Evolutionary conservation across 306 rosid genomes (phyloP).

Genomic region (Rosa rugosa): DNA sequence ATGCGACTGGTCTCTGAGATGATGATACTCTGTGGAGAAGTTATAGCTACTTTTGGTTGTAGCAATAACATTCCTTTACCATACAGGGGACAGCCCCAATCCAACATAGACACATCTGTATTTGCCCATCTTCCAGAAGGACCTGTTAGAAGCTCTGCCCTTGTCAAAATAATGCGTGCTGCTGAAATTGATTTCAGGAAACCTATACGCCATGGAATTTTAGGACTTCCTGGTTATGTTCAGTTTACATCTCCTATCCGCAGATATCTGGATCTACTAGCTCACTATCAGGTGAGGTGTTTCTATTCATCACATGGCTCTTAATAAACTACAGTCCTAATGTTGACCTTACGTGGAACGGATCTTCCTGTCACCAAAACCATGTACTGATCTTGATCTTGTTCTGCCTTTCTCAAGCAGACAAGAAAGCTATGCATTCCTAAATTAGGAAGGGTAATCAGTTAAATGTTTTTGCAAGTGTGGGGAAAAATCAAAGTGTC

Average conservation of each 20-base stretch:
- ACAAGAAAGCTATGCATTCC: conserved; percentile 1
- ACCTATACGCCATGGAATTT: conserved; percentile 82
- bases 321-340: conserved; percentile 10
- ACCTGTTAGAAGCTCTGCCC: conserved; percentile 88
- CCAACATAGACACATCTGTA: conserved; percentile 69
- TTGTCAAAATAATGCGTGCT: conserved; percentile 84
- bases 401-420: not conserved
- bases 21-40: conserved; percentile 98
- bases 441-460: not conserved
- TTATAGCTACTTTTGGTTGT: conserved; percentile 78
- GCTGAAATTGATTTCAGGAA: conserved; percentile 98
- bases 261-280: conserved; percentile 92
- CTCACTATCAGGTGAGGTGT: conserved; percentile 82
- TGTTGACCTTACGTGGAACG: not conserved
- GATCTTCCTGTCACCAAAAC: not conserved
- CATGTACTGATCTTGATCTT: not conserved
- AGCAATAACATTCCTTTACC: conserved; percentile 79
- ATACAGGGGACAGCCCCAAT: conserved; percentile 96
- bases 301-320: conserved; percentile 17
- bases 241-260: conserved; percentile 99
- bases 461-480: not conserved
- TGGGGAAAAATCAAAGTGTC: not conserved
- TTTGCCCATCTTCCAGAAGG: conserved; percentile 97
- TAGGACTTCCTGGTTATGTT: conserved; percentile 92
- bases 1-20: conserved; percentile 96